Base-by-base conservation (phyloP, 768 basidiomycete species). In the Boletus insuetus region DNA sequence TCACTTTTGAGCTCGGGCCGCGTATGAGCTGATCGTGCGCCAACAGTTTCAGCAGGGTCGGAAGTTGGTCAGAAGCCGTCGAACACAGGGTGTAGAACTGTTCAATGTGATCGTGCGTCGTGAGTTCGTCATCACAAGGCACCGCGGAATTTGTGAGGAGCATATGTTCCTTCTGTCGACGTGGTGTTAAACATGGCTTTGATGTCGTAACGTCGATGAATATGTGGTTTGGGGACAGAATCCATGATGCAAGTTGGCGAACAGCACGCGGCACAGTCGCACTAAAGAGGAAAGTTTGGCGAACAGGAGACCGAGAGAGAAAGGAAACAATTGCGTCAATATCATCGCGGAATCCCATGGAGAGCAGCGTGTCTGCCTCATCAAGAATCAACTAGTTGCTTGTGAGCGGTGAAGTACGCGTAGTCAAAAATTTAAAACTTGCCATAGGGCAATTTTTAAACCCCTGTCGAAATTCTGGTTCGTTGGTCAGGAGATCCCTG, bases 201-300 rank as follows among this genome's bases (percentile, higher is more conserved):
- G 78, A 75, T 5, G 81, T 72, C 10, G 89, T 84, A 51, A 85
- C 86, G 70, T 95, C 83, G 67, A 97, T 82, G 71, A 85, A 90
- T 41, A 69, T 66, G 69, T 92, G 84, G 54, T 85, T 80, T 32
- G 73, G 72, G 22, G 83, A 74, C 13, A 96, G 73, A 20, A 82
- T 77, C 19, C 76, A 70, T 4, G 78, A 74, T 1, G 91, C 88
- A 53, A 95, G 77, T 64, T 89, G 81, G 41, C 82, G 83, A 58
- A 97, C 87, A 4, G 79, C 78, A 4, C 70, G 76, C 1, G 89
- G 86, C 35, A 95, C 84, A 3, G 93, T 95, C 22, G 94, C 94
- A 14, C 90, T 92, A 73, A 96, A 94, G 53, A 98, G 77, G 74
- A 96, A 87, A 0, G 94, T 96, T 66, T 95, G 94, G n/a, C 93